Conservation (phyloP, 352 stramenopile species). For the Globisporangium iwayamae region DNA sequence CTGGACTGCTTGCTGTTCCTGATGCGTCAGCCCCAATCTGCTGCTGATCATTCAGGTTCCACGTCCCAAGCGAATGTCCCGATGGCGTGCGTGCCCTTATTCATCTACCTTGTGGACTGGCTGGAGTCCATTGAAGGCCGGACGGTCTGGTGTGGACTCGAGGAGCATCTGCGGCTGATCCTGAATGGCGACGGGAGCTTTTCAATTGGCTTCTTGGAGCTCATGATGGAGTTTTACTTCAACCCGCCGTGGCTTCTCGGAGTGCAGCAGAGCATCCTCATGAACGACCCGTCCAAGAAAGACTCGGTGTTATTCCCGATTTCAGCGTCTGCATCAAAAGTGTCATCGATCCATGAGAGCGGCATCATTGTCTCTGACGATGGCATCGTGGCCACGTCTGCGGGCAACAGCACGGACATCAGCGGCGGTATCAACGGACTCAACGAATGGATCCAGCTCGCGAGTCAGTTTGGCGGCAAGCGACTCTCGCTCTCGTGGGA, state of each 20-base stretch:
- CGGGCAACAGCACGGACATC: conserved; percentile 20
- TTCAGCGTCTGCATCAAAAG: conserved; percentile 28
- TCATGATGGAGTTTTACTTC: conserved; percentile 87
- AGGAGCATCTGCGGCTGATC: conserved; percentile 68
- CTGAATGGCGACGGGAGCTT: conserved; percentile 73
- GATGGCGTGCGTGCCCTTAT: conserved; percentile 58
- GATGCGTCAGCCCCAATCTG: conserved; percentile 28
- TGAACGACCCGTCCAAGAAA: conserved; percentile 80
- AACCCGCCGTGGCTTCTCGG: conserved; percentile 54
- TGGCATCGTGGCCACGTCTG: conserved; percentile 28
- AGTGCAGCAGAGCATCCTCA: conserved; percentile 77
- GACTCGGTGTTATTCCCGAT: conserved; percentile 75
- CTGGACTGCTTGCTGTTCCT: conserved; percentile 68
- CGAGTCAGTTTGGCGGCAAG: conserved; percentile 57
- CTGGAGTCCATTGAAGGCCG: conserved; percentile 77
- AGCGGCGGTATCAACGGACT: conserved; percentile 30
- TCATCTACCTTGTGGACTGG: conserved; percentile 79
- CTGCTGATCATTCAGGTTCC: neutral
- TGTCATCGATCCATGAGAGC: conserved; percentile 36
- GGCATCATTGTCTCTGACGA: conserved; percentile 48
- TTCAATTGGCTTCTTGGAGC: conserved; percentile 63
- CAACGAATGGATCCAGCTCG: conserved; percentile 67
- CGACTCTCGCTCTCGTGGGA: conserved; percentile 72
- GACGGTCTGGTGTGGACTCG: conserved; percentile 81
- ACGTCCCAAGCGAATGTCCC: conserved; percentile 21